Evolutionary conservation across 352 stramenopile species (phyloP).

Genomic region (Pythium brachiatum): DNA sequence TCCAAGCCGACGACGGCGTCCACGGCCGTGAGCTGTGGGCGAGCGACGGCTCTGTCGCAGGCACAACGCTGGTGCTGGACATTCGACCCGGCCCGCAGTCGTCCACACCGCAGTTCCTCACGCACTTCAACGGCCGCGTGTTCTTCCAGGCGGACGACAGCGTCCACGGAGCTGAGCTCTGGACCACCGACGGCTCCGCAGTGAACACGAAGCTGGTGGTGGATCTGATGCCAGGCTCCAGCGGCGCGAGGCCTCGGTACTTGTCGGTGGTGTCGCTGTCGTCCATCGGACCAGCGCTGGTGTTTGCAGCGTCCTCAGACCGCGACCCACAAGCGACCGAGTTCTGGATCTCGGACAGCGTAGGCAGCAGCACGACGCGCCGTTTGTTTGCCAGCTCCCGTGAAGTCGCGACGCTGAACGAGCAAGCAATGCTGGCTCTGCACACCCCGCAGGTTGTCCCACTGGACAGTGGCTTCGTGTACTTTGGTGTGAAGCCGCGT

Average conservation of each 20-base stretch:
- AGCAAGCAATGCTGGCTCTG: constrained; percentile 29
- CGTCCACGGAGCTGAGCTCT: constrained; percentile 72
- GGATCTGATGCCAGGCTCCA: constrained; percentile 53
- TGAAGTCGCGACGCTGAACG: constrained; percentile 34
- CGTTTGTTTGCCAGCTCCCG: constrained; percentile 37
- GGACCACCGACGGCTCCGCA: constrained; percentile 58
- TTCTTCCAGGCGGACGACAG: constrained; percentile 87
- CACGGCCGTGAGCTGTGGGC: constrained; percentile 82
- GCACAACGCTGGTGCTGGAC: constrained; percentile 63
- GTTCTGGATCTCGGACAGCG: constrained; percentile 77
- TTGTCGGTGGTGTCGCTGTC: constrained; percentile 33
- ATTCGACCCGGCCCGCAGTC: constrained; percentile 41
- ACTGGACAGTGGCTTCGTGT: constrained; percentile 20
- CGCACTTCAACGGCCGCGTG: constrained; percentile 33
- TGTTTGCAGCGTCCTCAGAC: constrained; percentile 42
- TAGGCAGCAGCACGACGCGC: constrained; percentile 38
- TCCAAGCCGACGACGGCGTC: constrained; percentile 81
- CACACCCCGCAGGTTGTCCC: constrained; percentile 15
- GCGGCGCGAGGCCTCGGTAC: constrained; percentile 46
- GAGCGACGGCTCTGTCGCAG: constrained; percentile 46
- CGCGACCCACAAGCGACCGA: constrained; percentile 39
- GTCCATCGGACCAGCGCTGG: constrained; percentile 6
- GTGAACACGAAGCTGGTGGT: constrained; percentile 49
- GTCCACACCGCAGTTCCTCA: constrained; percentile 57
- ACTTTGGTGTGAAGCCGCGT: constrained; percentile 18